Conservation (phyloP, 225 moss, liverwort and hornwort genomes). For the Polytrichum commune region DNA sequence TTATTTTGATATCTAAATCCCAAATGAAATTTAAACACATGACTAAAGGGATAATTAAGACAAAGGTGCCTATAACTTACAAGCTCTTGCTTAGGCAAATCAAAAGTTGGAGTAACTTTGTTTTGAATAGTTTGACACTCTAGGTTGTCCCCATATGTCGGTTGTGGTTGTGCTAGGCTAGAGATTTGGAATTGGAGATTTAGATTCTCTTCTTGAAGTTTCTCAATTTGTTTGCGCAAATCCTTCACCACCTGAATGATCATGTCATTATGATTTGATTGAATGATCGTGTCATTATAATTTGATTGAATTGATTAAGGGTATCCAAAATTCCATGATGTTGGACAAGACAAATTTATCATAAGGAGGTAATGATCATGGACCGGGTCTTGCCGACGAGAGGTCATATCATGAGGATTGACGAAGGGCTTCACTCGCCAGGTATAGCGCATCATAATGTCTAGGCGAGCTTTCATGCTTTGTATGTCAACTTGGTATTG, state of each 20-base stretch:
- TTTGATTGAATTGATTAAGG: too few relatives aligned
- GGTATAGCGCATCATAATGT: slow-evolving; percentile 38
- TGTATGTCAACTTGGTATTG: slow-evolving; percentile 59
- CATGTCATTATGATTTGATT: slow-evolving; percentile 6
- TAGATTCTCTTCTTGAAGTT: slow-evolving; percentile 51
- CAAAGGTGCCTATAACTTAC: neutral
- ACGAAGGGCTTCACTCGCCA: slow-evolving; percentile 37
- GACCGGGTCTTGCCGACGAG: slow-evolving; percentile 49
- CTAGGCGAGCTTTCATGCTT: slow-evolving; percentile 51
- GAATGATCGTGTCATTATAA: slow-evolving; percentile 9
- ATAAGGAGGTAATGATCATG: neutral
- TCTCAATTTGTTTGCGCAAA: slow-evolving; percentile 41
- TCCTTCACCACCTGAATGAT: slow-evolving; percentile 52
- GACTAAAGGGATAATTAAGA: too few relatives aligned
- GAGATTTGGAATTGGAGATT: slow-evolving; percentile 28
- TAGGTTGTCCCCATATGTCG: slow-evolving; percentile 9
- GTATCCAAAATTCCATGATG: too few relatives aligned
- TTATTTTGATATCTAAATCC: too few relatives aligned
- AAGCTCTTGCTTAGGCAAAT: neutral
- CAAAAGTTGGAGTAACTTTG: neutral
- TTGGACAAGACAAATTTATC: neutral
- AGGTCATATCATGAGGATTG: slow-evolving; percentile 33
- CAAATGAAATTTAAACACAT: too few relatives aligned
- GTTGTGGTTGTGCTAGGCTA: slow-evolving; percentile 19
- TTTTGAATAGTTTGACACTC: slow-evolving; percentile 21